Evolutionary conservation across 2,329 filamentous ascomycete species (phyloP).

Genomic region (Penicillium olsonii): DNA sequence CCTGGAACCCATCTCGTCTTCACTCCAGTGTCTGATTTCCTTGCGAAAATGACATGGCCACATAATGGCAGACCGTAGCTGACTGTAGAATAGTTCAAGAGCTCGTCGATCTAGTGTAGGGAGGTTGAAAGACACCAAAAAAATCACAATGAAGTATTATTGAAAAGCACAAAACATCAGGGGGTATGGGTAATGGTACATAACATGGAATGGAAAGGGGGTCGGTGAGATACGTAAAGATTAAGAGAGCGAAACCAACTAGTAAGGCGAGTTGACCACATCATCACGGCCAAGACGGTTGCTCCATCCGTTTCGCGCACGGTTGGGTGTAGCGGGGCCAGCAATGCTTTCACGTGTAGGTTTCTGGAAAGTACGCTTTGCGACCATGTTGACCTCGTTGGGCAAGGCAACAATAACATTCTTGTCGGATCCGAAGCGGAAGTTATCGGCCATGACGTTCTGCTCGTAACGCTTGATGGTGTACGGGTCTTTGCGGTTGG

Average conservation of each 20-base stretch:
- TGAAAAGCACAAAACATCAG: slow-evolving; percentile 20
- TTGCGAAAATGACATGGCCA: background rate
- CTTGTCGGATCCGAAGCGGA: slow-evolving; percentile 95
- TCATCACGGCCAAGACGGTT: slow-evolving; percentile 70
- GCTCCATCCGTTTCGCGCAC: slow-evolving; percentile 36
- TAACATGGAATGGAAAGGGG: slow-evolving; percentile 13
- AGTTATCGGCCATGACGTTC: slow-evolving; percentile 96
- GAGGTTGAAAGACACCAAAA: background rate
- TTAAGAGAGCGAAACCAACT: slow-evolving; percentile 7
- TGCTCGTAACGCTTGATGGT: slow-evolving; percentile 95
- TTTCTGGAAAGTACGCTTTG: slow-evolving; percentile 77
- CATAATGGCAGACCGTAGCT: background rate
- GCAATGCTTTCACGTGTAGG: slow-evolving; percentile 94
- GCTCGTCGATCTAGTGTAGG: background rate
- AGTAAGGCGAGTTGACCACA: slow-evolving; percentile 75
- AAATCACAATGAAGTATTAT: slow-evolving; percentile 3
- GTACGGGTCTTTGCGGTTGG: slow-evolving; percentile 82
- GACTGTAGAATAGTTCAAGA: background rate
- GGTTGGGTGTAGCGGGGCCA: slow-evolving; percentile 52
- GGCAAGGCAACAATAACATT: slow-evolving; percentile 96
- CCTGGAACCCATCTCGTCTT: background rate
- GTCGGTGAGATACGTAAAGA: background rate
- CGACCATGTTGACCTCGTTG: slow-evolving; percentile 98
- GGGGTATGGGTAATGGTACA: slow-evolving; percentile 33
- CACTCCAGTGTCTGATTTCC: background rate